phyloP scores from a whole-genome alignment of 129 eudicot genomes.

The Pittosporum tobira region DNA sequence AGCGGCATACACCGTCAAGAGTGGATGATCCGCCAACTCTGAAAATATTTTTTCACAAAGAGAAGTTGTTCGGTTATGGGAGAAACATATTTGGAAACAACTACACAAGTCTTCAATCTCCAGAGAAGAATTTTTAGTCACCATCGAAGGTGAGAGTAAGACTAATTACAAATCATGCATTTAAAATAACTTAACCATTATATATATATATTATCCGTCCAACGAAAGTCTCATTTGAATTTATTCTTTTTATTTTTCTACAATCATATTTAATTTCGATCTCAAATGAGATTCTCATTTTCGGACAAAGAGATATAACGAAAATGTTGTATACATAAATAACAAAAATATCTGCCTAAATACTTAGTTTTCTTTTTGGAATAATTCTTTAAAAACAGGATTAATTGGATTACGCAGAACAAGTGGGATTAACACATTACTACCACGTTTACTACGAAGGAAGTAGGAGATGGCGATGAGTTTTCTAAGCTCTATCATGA shows the following conservation, averaged over 20 bases:
- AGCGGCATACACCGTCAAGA: conserved; percentile 31
- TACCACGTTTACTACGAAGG: conserved; percentile 33
- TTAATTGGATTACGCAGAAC: conserved; percentile 26
- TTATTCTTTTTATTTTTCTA: too few species aligned
- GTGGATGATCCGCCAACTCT: conserved; percentile 31
- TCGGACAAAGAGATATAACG: too few species aligned
- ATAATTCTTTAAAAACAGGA: conserved; percentile 9
- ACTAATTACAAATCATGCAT: too few species aligned
- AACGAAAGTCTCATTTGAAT: too few species aligned
- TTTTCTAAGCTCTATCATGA: conserved; percentile 33
- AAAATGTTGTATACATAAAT: too few species aligned
- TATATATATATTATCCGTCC: too few species aligned
- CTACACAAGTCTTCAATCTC: conserved; percentile 26
- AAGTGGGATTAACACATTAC: conserved; percentile 36
- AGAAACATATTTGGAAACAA: conserved; percentile 31
- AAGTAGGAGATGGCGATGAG: conserved; percentile 28
- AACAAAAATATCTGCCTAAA: neutral
- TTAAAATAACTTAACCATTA: too few species aligned
- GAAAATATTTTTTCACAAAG: conserved; percentile 32
- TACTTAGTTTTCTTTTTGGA: neutral
- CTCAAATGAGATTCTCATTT: neutral
- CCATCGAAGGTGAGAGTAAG: conserved; percentile 45
- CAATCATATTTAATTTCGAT: neutral
- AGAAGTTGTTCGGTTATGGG: conserved; percentile 33
- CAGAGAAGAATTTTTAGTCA: conserved; percentile 21